phyloP scores from a whole-genome alignment of 441 rosid genomes.

The Manihot esculenta region DNA sequence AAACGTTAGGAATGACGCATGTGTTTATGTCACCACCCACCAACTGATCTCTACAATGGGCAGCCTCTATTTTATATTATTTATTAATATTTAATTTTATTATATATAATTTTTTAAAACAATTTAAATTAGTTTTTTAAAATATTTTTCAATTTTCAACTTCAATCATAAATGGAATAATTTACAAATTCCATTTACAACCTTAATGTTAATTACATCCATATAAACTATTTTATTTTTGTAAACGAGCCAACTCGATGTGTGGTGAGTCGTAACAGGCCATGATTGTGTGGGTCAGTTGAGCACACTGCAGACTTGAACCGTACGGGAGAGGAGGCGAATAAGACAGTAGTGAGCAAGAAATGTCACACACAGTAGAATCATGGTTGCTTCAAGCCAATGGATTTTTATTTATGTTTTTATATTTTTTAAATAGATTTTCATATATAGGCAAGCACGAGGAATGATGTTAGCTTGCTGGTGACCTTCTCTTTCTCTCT shows the following conservation, averaged over 20 bases:
- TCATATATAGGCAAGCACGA: conserved; percentile 38
- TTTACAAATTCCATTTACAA: too few relatives aligned
- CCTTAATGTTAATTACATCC: too few relatives aligned
- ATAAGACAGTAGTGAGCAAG: conserved; percentile 29
- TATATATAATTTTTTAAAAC: too few relatives aligned
- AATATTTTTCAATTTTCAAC: too few relatives aligned
- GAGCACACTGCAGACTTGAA: conserved; percentile 21
- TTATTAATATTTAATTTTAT: too few relatives aligned
- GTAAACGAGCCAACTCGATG: background rate
- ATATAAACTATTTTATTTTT: too few relatives aligned
- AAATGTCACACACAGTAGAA: conserved; percentile 33
- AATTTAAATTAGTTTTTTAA: too few relatives aligned
- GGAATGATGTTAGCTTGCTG: conserved; percentile 54
- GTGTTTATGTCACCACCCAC: conserved; percentile 49
- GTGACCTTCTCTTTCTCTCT: conserved; percentile 1
- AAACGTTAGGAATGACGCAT: conserved; percentile 46
- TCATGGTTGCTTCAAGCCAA: conserved; percentile 47
- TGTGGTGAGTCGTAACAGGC: conserved; percentile 16
- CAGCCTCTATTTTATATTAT: too few relatives aligned
- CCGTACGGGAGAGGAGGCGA: conserved; percentile 30
- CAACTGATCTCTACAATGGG: background rate
- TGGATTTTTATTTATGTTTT: background rate
- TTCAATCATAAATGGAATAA: too few relatives aligned
- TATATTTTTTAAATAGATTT: background rate
- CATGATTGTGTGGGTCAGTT: conserved; percentile 29